These are phyloP conservation scores for Fusarium mangiferae DNA, from an alignment of 2,329 filamentous ascomycete species.

Conservation along the genomic window DNA sequence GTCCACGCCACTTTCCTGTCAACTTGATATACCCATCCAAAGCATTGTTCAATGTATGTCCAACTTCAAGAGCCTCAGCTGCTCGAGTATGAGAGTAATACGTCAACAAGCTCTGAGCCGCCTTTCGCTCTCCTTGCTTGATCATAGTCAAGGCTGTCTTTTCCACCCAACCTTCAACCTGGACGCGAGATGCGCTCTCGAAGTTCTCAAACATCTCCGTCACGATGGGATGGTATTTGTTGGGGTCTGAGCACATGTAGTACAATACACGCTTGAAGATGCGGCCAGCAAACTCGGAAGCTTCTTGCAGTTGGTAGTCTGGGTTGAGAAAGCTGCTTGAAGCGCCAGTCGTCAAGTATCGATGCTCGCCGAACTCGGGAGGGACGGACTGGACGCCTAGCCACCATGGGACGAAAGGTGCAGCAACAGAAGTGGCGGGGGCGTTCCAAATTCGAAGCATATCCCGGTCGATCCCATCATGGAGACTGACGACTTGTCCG, in stretches of 20 bases:
- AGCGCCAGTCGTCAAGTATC: conserved; percentile 37
- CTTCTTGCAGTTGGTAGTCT: conserved; percentile 38
- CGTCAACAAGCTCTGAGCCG: conserved; percentile 25
- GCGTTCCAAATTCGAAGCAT: conserved; percentile 40
- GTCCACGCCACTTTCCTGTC: conserved; percentile 30
- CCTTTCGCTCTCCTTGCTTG: conserved; percentile 26
- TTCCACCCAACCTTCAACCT: conserved; percentile 34
- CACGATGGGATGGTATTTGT: conserved; percentile 28
- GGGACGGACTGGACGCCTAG: conserved; percentile 34
- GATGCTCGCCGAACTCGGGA: conserved; percentile 34
- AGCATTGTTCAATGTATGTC: conserved; percentile 28
- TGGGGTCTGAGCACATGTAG: conserved; percentile 39
- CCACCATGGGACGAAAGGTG: conserved; percentile 41
- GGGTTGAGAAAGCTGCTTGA: conserved; percentile 41
- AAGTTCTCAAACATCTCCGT: conserved; percentile 26
- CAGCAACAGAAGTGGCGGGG: conserved; percentile 26
- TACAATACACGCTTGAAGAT: conserved; percentile 38
- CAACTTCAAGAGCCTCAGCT: conserved; percentile 30
- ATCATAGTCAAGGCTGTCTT: conserved; percentile 32
- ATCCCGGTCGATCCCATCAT: conserved; percentile 19
- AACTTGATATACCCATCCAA: conserved; percentile 40
- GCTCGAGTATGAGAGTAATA: conserved; percentile 40
- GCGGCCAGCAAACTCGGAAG: conserved; percentile 34
- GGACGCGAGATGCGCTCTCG: conserved; percentile 24
- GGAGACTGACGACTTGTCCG: conserved; percentile 36